Percentiles rank a stretch among this genome's conserved stretches.
These are phyloP conservation scores for Fusarium guadeloupense DNA, from an alignment of 2,329 filamentous ascomycete species.

Conservation along the genomic window DNA sequence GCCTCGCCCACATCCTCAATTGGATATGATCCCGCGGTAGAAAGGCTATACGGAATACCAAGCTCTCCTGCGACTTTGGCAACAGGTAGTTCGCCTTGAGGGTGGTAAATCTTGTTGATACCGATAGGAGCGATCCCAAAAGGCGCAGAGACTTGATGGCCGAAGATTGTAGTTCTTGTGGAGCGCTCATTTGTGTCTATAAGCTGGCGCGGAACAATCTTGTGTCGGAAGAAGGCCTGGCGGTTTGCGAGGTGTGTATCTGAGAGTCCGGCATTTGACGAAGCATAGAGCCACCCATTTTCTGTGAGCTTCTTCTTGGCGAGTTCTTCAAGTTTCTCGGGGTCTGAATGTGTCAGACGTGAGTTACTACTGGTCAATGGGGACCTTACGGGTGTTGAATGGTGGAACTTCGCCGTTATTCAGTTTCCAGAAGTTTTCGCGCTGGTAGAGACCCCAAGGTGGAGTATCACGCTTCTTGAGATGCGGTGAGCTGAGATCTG, in stretches of 20 bases:
- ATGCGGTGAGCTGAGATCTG: not conserved
- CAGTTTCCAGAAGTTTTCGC: slow-evolving; percentile 15
- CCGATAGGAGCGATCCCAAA: slow-evolving; percentile 13
- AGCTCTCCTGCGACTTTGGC: slow-evolving; percentile 6
- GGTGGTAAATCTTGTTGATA: slow-evolving; percentile 17
- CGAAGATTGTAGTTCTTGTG: not conserved
- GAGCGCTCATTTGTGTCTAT: slow-evolving; percentile 5
- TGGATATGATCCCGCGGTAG: slow-evolving; percentile 2
- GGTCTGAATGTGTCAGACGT: not conserved
- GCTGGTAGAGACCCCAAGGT: slow-evolving; percentile 12
- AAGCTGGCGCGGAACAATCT: slow-evolving; percentile 7
- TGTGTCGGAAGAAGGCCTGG: slow-evolving; percentile 9
- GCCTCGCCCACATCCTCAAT: slow-evolving; percentile 6
- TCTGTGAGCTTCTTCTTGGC: slow-evolving; percentile 9
- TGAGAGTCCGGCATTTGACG: slow-evolving; percentile 5
- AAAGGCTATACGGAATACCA: slow-evolving; percentile 9
- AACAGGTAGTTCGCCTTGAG: slow-evolving; percentile 9
- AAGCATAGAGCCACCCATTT: slow-evolving; percentile 13
- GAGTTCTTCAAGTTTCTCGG: slow-evolving; percentile 3
- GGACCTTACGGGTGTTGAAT: slow-evolving; percentile 11
- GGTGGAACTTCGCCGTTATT: slow-evolving; percentile 6
- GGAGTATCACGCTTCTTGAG: slow-evolving; percentile 3
- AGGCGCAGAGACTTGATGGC: slow-evolving; percentile 3
- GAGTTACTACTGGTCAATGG: rapidly evolving
- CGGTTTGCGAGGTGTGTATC: slow-evolving; percentile 11